Percentiles rank a stretch among this genome's conserved stretches.
Conservation (phyloP, 2,329 filamentous ascomycete species). For the Penicillium glabrum region DNA sequence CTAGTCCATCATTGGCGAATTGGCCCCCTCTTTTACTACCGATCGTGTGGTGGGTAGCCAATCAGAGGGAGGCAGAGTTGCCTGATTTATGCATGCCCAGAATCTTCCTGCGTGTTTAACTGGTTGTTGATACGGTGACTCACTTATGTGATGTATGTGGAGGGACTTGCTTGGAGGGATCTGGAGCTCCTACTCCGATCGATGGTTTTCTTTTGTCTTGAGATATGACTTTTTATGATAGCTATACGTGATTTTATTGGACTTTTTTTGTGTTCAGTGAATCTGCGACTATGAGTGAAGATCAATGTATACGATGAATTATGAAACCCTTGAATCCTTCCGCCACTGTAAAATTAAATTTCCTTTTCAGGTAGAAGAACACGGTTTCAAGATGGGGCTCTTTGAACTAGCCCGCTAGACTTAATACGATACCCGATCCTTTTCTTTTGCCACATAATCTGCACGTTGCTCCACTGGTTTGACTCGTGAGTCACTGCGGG, state of each 20-base stretch:
- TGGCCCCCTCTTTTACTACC: background rate
- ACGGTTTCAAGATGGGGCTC: background rate
- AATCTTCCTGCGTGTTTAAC: background rate
- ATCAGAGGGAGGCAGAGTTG: background rate
- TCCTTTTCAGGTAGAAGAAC: background rate
- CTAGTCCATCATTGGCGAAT: slow-evolving; percentile 10
- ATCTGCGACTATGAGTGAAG: background rate
- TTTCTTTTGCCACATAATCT: background rate
- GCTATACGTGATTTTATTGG: background rate
- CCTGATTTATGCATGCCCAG: background rate
- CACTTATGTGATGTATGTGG: background rate
- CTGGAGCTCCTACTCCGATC: background rate
- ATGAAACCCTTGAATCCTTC: background rate
- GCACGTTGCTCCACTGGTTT: background rate
- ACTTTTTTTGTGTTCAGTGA: background rate
- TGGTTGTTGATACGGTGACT: slow-evolving; percentile 1
- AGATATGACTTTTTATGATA: background rate
- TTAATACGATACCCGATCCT: background rate
- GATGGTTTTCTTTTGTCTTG: slow-evolving; percentile 2
- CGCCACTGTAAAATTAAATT: background rate
- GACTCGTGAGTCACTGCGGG: background rate
- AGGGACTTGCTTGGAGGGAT: background rate
- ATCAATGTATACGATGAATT: background rate
- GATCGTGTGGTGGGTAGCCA: background rate
- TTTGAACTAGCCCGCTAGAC: background rate